Conservation (phyloP, 2,329 filamentous ascomycete species). For the Cytospora paraplurivora region DNA sequence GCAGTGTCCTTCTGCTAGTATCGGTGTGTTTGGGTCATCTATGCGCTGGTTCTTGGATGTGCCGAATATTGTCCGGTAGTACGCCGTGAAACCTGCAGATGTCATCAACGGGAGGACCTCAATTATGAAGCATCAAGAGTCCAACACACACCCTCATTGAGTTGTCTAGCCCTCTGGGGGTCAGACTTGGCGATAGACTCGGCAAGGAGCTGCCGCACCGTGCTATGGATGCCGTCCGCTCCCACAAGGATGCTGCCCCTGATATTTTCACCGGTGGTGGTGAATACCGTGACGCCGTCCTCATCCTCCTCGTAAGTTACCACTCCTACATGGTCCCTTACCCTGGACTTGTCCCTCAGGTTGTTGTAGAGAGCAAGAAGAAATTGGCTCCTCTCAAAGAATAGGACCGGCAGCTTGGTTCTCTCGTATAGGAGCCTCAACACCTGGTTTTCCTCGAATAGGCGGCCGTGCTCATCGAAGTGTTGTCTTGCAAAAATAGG, state of each 20-base stretch:
- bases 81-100: constrained; percentile 6
- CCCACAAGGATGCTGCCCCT: constrained; percentile 30
- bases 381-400: constrained; percentile 26
- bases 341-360: constrained; percentile 24
- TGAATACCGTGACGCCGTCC: constrained; percentile 27
- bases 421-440: constrained; percentile 20
- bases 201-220: constrained; percentile 15
- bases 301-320: constrained; percentile 26
- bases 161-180: neutral
- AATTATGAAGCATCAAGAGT: neutral
- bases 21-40: neutral
- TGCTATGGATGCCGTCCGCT: constrained; percentile 28
- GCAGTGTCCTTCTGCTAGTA: constrained; percentile 11
- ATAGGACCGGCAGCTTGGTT: constrained; percentile 14
- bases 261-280: constrained; percentile 26
- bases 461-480: constrained; percentile 26
- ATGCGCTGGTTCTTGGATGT: constrained; percentile 17
- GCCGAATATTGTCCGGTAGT: constrained; percentile 24
- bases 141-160: constrained; percentile 4
- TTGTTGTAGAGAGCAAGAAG: constrained; percentile 27
- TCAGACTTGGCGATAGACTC: constrained; percentile 4
- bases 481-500: constrained; percentile 22
- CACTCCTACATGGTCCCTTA: constrained; percentile 24
- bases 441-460: constrained; percentile 27
- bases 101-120: neutral